These are phyloP conservation scores for Aspergillus fructus DNA, from an alignment of 2,329 filamentous ascomycete species.

Conservation along the genomic window DNA sequence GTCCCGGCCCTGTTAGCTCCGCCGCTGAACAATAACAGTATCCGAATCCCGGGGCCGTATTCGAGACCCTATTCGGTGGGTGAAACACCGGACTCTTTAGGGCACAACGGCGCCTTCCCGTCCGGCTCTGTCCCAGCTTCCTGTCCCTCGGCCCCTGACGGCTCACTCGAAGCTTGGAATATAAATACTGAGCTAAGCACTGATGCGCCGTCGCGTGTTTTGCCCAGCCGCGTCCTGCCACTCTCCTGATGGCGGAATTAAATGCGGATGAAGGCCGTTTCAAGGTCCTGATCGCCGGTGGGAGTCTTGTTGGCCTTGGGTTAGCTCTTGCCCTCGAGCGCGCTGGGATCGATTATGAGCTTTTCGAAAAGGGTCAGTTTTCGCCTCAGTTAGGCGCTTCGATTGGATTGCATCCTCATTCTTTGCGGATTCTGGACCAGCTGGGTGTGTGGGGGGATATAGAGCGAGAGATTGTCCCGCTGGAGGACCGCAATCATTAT, in stretches of 20 bases:
- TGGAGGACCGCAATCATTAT: not conserved
- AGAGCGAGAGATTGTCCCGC: not conserved
- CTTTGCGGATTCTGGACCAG: not conserved
- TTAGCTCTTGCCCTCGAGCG: not conserved
- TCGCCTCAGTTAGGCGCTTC: not conserved
- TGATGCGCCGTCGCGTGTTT: not conserved
- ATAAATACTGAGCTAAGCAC: not conserved
- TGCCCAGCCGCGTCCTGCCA: not conserved
- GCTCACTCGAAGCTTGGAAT: not conserved
- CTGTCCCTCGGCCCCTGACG: not conserved
- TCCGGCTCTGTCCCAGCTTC: not conserved
- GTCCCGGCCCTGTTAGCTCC: not conserved
- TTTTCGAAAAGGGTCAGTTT: slow-evolving; percentile 1
- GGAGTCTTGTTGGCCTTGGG: not conserved
- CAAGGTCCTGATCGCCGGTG: not conserved
- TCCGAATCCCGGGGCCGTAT: not conserved
- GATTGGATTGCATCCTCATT: not conserved
- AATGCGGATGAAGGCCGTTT: not conserved
- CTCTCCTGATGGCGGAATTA: not conserved
- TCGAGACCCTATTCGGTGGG: not conserved
- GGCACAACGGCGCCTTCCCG: not conserved
- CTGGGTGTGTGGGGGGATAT: not conserved
- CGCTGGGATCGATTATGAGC: slow-evolving; percentile 1
- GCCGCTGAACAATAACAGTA: not conserved
- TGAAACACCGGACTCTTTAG: not conserved